phyloP scores from a whole-genome alignment of 352 stramenopile genomes.

The Pythium dissotocum region DNA sequence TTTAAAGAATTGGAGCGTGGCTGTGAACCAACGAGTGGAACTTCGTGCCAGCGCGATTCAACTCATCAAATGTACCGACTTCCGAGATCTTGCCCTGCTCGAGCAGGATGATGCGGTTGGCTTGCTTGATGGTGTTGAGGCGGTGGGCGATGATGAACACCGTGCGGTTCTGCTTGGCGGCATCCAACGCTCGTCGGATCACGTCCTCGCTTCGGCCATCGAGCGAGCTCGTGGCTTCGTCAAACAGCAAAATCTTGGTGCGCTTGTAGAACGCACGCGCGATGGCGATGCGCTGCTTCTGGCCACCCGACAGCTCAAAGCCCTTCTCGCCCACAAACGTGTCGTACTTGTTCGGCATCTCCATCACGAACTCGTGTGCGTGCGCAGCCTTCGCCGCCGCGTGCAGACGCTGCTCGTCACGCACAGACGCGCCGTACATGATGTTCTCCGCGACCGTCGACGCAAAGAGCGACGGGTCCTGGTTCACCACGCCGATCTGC shows the following conservation, averaged over 20 bases:
- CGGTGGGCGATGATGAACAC: slow-evolving; percentile 87
- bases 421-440: slow-evolving; percentile 62
- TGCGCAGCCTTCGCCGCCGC: slow-evolving; percentile 70
- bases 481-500: slow-evolving; percentile 88
- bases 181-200: slow-evolving; percentile 67
- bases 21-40: slow-evolving; percentile 77
- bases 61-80: slow-evolving; percentile 69
- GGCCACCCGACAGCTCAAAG: slow-evolving; percentile 94
- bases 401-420: slow-evolving; percentile 58
- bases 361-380: slow-evolving; percentile 77
- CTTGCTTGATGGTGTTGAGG: slow-evolving; percentile 85
- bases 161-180: slow-evolving; percentile 62
- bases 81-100: slow-evolving; percentile 81
- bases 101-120: slow-evolving; percentile 81
- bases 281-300: slow-evolving; percentile 95
- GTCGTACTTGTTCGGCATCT: slow-evolving; percentile 93
- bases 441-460: slow-evolving; percentile 87
- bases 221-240: slow-evolving; percentile 85
- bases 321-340: slow-evolving; percentile 97
- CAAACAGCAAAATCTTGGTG: slow-evolving; percentile 80
- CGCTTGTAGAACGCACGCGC: slow-evolving; percentile 81
- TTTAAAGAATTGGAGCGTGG: slow-evolving; percentile 56
- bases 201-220: slow-evolving; percentile 82
- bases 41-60: slow-evolving; percentile 77
- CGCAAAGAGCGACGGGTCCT: slow-evolving; percentile 83